These are phyloP conservation scores for Rutstroemia sydowiana DNA, from an alignment of 2,329 filamentous ascomycete species.

Conservation along the genomic window DNA sequence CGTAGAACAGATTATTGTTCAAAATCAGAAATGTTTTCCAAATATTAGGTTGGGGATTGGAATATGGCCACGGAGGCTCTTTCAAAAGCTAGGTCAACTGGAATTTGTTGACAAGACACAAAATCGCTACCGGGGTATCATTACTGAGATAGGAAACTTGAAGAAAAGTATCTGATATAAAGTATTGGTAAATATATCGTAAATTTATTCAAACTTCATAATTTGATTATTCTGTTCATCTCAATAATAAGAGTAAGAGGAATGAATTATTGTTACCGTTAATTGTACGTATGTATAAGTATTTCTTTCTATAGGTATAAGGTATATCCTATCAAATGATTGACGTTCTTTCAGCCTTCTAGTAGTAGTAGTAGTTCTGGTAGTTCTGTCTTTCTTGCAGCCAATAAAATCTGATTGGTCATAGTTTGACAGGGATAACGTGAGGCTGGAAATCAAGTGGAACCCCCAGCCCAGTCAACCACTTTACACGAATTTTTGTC, in stretches of 20 bases:
- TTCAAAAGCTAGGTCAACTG: slow-evolving; percentile 14
- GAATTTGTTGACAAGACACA: slow-evolving; percentile 17
- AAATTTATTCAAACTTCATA: background rate
- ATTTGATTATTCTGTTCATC: too few relatives aligned
- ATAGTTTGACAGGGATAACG: too few relatives aligned
- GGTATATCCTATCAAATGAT: background rate
- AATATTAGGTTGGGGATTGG: too few relatives aligned
- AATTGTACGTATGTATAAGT: too few relatives aligned
- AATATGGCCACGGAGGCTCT: slow-evolving; percentile 19
- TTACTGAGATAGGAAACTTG: slow-evolving; percentile 17
- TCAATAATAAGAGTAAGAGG: too few relatives aligned
- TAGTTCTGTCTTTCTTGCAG: too few relatives aligned
- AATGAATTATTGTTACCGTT: too few relatives aligned
- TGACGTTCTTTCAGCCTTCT: slow-evolving; percentile 12
- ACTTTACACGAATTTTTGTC: slow-evolving; percentile 13
- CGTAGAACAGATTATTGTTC: too few relatives aligned
- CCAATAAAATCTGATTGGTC: background rate
- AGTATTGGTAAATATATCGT: background rate
- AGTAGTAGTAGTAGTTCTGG: background rate
- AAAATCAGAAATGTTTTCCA: too few relatives aligned
- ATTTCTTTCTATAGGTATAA: too few relatives aligned
- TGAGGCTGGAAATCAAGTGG: too few relatives aligned
- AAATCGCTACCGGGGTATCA: slow-evolving; percentile 29
- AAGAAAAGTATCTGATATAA: background rate
- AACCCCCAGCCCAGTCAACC: too few relatives aligned